Evolutionary conservation across 225 moss, liverwort and hornwort genomes (phyloP).

Genomic region (Marchantia polymorpha): DNA sequence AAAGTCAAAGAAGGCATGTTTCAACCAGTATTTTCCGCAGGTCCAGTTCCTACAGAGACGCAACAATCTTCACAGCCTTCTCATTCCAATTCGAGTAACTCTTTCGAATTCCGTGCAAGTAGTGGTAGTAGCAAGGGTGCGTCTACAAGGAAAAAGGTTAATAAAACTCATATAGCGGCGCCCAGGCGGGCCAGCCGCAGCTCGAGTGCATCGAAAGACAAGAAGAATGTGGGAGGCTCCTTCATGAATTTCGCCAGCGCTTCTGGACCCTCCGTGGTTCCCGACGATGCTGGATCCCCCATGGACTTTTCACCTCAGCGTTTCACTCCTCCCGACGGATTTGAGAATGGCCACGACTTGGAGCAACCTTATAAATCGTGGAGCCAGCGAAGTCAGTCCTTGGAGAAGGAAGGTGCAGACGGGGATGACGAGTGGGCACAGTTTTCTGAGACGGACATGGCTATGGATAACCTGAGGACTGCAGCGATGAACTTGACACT

Average conservation of each 20-base stretch:
- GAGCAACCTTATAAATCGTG: slow-evolving; percentile 29
- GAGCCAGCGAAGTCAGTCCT: slow-evolving; percentile 27
- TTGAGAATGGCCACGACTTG: slow-evolving; percentile 34
- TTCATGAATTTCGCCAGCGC: slow-evolving; percentile 25
- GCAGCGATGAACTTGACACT: slow-evolving; percentile 49
- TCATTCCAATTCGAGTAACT: slow-evolving; percentile 16
- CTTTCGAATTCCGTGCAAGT: slow-evolving; percentile 60
- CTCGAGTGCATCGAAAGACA: slow-evolving; percentile 39
- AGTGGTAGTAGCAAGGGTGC: slow-evolving; percentile 24
- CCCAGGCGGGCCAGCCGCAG: slow-evolving; percentile 39
- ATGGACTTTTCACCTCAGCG: slow-evolving; percentile 68
- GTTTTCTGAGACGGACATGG: slow-evolving; percentile 44
- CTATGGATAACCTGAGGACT: slow-evolving; percentile 42
- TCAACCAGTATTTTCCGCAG: neutral
- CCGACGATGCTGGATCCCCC: slow-evolving; percentile 46
- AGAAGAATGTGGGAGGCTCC: slow-evolving; percentile 29
- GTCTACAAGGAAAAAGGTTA: slow-evolving; percentile 42
- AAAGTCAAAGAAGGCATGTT: slow-evolving; percentile 15
- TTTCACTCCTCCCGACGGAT: slow-evolving; percentile 46
- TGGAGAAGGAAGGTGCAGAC: slow-evolving; percentile 32
- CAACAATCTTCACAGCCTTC: slow-evolving; percentile 29
- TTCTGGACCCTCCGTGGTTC: slow-evolving; percentile 33
- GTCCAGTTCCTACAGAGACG: slow-evolving; percentile 13
- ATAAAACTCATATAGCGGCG: slow-evolving; percentile 38
- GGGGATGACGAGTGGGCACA: slow-evolving; percentile 48